Evolutionary conservation across 2,329 filamentous ascomycete species (phyloP).

Genomic region (Penicillium sp.): DNA sequence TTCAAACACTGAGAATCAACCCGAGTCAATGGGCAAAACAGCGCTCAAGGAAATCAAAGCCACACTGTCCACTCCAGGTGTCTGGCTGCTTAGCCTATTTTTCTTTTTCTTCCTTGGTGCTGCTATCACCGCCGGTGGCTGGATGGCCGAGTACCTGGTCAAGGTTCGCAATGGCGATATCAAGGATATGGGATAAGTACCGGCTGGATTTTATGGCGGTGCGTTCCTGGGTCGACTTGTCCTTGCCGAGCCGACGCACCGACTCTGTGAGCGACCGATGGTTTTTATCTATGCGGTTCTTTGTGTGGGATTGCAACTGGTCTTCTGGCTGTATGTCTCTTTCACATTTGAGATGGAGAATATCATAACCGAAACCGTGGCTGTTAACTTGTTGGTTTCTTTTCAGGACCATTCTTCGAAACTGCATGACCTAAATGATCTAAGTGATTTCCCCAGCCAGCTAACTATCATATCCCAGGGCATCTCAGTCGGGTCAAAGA

Average conservation of each 20-base stretch:
- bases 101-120: constrained; percentile 62
- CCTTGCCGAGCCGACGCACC: constrained; percentile 56
- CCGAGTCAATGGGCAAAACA: background rate
- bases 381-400: constrained; percentile 55
- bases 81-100: constrained; percentile 59
- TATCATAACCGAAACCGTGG: constrained; percentile 50
- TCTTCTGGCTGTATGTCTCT: constrained; percentile 52
- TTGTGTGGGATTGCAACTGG: constrained; percentile 52
- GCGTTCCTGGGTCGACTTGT: constrained; percentile 54
- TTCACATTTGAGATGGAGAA: constrained; percentile 17
- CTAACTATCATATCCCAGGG: constrained; percentile 14
- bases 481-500: constrained; percentile 51
- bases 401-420: constrained; percentile 56
- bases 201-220: constrained; percentile 58
- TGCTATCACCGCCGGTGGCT: constrained; percentile 52
- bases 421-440: constrained; percentile 38
- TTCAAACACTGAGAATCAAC: background rate
- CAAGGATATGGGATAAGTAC: constrained; percentile 57
- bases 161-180: constrained; percentile 56
- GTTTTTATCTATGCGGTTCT: constrained; percentile 52
- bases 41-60: constrained; percentile 24
- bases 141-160: constrained; percentile 63
- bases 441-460: background rate
- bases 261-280: constrained; percentile 57
- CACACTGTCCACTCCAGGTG: constrained; percentile 19